Percentiles rank a stretch among this genome's conserved stretches.
Conservation (phyloP, 1,284 basidiomycete species). For the Rhodotorula sp. region DNA sequence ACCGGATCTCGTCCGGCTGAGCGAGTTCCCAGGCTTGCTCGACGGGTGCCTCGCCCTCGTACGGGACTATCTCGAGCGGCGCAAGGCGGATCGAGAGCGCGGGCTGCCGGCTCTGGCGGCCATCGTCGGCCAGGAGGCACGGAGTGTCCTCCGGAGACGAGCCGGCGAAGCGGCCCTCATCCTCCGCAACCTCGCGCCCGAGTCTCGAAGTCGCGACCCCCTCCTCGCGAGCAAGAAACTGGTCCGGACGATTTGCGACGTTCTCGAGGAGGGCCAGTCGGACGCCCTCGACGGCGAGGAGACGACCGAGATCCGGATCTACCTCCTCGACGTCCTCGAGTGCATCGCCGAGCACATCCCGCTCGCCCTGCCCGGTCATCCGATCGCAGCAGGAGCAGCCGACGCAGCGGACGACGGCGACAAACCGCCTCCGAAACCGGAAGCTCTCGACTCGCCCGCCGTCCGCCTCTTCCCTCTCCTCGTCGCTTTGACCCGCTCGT, state of each 20-base stretch:
- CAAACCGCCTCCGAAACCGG: slow-evolving; percentile 18
- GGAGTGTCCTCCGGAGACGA: slow-evolving; percentile 24
- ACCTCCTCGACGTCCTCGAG: slow-evolving; percentile 45
- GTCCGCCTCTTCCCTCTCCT: slow-evolving; percentile 54
- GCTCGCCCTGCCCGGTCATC: slow-evolving; percentile 24
- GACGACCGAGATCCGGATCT: slow-evolving; percentile 41
- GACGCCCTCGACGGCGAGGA: slow-evolving; percentile 31
- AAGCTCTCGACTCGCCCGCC: slow-evolving; percentile 28
- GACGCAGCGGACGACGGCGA: slow-evolving; percentile 13
- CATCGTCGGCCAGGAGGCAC: slow-evolving; percentile 8
- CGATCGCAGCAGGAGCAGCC: slow-evolving; percentile 2
- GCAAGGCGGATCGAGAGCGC: slow-evolving; percentile 55
- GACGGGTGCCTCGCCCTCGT: slow-evolving; percentile 79
- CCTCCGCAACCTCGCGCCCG: slow-evolving; percentile 69
- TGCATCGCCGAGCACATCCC: slow-evolving; percentile 36
- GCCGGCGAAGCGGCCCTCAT: slow-evolving; percentile 65
- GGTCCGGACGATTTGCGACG: slow-evolving; percentile 18
- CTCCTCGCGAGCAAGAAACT: slow-evolving; percentile 55
- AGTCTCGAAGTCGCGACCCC: slow-evolving; percentile 63
- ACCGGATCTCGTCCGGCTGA: slow-evolving; percentile 67
- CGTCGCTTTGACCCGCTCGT: slow-evolving; percentile 59
- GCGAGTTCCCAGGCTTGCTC: slow-evolving; percentile 67
- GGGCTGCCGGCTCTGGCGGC: neutral
- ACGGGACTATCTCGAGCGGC: slow-evolving; percentile 51
- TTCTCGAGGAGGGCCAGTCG: slow-evolving; percentile 28